Evolutionary conservation across 164 flowering plant genomes (phyloP).

Genomic region (Hamamelis virginiana): DNA sequence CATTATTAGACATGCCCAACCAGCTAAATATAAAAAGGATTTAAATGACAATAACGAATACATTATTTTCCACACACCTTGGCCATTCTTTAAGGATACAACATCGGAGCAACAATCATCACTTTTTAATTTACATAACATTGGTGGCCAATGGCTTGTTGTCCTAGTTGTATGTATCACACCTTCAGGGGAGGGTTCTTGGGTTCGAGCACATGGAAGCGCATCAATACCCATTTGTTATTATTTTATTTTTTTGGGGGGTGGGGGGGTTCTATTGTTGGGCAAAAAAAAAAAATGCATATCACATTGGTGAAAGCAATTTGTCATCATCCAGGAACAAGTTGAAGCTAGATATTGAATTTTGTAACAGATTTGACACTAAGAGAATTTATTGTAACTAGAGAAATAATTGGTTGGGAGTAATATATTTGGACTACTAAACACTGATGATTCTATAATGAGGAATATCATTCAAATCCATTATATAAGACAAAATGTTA

Average conservation of each 20-base stretch:
- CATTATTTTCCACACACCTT: too few relatives aligned
- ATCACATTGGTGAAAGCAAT: neutral
- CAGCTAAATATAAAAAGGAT: too few relatives aligned
- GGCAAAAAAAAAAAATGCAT: too few relatives aligned
- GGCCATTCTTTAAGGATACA: neutral
- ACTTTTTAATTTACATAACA: neutral
- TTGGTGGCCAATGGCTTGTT: too few relatives aligned
- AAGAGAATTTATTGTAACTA: neutral
- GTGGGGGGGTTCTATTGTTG: too few relatives aligned
- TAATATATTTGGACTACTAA: neutral
- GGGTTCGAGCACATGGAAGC: too few relatives aligned
- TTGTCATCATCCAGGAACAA: conserved; percentile 5
- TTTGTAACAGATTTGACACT: neutral
- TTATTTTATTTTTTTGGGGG: too few relatives aligned
- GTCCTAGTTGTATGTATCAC: too few relatives aligned
- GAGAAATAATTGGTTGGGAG: neutral
- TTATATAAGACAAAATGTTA: neutral
- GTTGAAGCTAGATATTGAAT: neutral
- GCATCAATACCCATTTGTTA: too few relatives aligned
- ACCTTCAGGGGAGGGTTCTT: too few relatives aligned
- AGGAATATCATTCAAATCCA: neutral
- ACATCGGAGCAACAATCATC: neutral
- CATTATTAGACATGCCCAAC: too few relatives aligned
- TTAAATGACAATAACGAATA: too few relatives aligned
- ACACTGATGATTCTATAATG: neutral